These are phyloP conservation scores for Cercospora sojina DNA, from an alignment of 2,329 filamentous ascomycete species.

Conservation along the genomic window DNA sequence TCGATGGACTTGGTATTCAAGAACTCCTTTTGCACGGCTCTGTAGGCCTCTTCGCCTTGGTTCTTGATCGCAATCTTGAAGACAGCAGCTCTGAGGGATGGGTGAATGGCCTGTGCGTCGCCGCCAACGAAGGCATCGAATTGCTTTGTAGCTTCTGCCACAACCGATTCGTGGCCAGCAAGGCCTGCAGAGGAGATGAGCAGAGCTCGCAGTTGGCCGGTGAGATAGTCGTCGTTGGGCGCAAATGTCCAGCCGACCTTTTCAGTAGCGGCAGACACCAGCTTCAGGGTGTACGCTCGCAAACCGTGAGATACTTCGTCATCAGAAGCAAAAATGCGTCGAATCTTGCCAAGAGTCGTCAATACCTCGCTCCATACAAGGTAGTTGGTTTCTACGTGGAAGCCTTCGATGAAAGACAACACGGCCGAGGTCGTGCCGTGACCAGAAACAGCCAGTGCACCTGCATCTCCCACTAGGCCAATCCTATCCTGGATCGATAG, in stretches of 20 bases:
- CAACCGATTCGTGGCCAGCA: slow-evolving; percentile 69
- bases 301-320: slow-evolving; percentile 69
- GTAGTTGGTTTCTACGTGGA: slow-evolving; percentile 76
- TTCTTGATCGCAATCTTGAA: slow-evolving; percentile 78
- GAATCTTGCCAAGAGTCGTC: slow-evolving; percentile 71
- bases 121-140: slow-evolving; percentile 77
- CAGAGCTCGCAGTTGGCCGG: slow-evolving; percentile 76
- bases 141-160: slow-evolving; percentile 70
- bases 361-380: slow-evolving; percentile 87
- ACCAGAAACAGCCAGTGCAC: slow-evolving; percentile 83
- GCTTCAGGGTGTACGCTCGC: slow-evolving; percentile 73
- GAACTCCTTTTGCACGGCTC: slow-evolving; percentile 82
- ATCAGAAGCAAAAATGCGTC: slow-evolving; percentile 81
- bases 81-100: slow-evolving; percentile 75
- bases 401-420: slow-evolving; percentile 80
- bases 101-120: slow-evolving; percentile 70
- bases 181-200: slow-evolving; percentile 73
- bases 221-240: slow-evolving; percentile 77
- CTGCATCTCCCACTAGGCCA: slow-evolving; percentile 83
- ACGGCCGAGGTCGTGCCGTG: slow-evolving; percentile 78
- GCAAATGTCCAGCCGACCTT: slow-evolving; percentile 82
- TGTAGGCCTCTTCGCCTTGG: slow-evolving; percentile 66
- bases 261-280: slow-evolving; percentile 72
- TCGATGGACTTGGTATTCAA: slow-evolving; percentile 79
- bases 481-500: slow-evolving; percentile 88